phyloP scores from a whole-genome alignment of 1,284 basidiomycete species.

The Microbotryomycetes sp. region DNA sequence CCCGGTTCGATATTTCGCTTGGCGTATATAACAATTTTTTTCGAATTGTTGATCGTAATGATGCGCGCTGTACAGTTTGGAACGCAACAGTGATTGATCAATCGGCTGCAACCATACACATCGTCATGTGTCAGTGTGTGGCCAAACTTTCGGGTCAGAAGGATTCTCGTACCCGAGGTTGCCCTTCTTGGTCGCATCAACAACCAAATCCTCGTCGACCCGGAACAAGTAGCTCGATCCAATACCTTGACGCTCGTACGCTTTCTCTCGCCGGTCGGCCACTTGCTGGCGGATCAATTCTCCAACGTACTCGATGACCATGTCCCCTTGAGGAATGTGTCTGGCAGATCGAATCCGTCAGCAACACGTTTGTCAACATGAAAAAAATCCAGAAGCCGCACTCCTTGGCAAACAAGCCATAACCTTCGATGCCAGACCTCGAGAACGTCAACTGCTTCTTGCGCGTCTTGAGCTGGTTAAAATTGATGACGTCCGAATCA shows the following conservation, averaged over 20 bases:
- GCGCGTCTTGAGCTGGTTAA: constrained; percentile 94
- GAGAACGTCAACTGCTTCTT: constrained; percentile 98
- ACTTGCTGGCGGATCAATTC: constrained; percentile 93
- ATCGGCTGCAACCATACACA: constrained; percentile 50
- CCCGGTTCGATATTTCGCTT: constrained; percentile 88
- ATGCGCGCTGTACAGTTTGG: constrained; percentile 98
- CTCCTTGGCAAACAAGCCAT: constrained; percentile 95
- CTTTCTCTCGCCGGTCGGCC: constrained; percentile 93
- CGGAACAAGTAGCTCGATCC: constrained; percentile 86
- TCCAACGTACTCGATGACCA: constrained; percentile 99
- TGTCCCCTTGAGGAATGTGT: constrained; percentile 84
- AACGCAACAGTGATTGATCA: constrained; percentile 96
- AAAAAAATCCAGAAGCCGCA: constrained; percentile 1
- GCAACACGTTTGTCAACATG: background rate
- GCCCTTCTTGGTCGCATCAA: constrained; percentile 97
- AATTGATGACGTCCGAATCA: constrained; percentile 66
- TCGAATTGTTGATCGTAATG: constrained; percentile 94
- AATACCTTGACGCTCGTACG: constrained; percentile 91
- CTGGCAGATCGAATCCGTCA: constrained; percentile 5
- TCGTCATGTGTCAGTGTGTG: background rate
- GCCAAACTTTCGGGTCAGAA: background rate
- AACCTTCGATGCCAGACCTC: constrained; percentile 93
- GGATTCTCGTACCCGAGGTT: constrained; percentile 65
- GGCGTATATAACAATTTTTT: constrained; percentile 99
- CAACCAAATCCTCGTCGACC: constrained; percentile 49